Evolutionary conservation across 768 basidiomycete species (phyloP), one percentile per base, ranked within the genome.

Genomic region (Russula compacta): DNA sequence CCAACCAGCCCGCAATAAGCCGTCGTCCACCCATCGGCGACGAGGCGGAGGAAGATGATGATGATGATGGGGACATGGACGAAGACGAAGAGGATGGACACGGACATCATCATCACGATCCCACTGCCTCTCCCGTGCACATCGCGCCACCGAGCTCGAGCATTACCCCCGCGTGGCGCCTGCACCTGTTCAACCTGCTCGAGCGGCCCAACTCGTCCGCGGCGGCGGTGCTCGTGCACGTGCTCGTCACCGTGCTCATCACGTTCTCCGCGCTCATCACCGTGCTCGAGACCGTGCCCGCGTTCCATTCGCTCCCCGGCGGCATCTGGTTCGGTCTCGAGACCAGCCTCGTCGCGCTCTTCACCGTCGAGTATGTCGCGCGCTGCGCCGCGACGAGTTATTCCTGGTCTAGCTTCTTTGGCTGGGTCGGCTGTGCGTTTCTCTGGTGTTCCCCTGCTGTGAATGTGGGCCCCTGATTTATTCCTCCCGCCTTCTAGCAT

Each of bases 261-360:
- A 69, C 90, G 2, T 71, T 86, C 63, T 88, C 86, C 1, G 89
- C 89, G 1, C 64, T 88, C 42, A 82, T 92, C 32, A 92, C 89
- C 0, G 77, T 90, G 4, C 74, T 92, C 29, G 89, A 92, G 71
- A 92, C 90, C 0, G 84, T 92, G 1, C 89, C 87, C 0, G 79
- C 82, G 1, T 84, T 91, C 64, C 88, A 88, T 69, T 79, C 80
- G 10, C 82, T 85, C 3, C 81, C 84, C 3, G 82, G 80, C 14
- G 76, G 83, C 40, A 76, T 87, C 7, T 92, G 93, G 83, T 95
- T 95, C 63, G 93, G 93, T 1, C 70, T 92, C 21, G 93, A 95
- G 74, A 92, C 92, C 17, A 84, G 80, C 54, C 72, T 95, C 10
- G 92, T 95, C 29, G 83, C 85, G 51, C 71, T 94, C 3, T 95